phyloP scores from a whole-genome alignment of 257 asterid genomes.

The Plantago ovata region DNA sequence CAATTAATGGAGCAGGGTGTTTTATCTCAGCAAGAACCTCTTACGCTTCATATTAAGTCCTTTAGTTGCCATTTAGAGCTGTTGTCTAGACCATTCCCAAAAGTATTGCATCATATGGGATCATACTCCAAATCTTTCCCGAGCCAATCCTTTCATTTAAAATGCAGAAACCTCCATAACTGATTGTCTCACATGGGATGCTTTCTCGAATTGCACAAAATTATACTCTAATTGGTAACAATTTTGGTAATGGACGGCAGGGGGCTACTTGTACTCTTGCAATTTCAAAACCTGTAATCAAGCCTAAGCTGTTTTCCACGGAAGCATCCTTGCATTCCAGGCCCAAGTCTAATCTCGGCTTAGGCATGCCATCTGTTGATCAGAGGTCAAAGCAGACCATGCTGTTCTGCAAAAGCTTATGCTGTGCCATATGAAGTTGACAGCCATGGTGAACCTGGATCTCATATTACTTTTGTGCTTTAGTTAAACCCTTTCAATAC shows the following conservation, averaged over 20 bases:
- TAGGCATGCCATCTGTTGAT: slow-evolving; percentile 31
- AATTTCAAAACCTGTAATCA: slow-evolving; percentile 46
- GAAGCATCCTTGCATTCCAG: slow-evolving; percentile 36
- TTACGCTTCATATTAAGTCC: slow-evolving; percentile 5
- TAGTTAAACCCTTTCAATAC: slow-evolving; percentile 15
- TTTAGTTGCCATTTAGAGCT: not conserved
- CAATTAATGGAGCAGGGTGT: not conserved
- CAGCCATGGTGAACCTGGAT: slow-evolving; percentile 33
- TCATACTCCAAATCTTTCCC: not conserved
- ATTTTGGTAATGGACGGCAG: slow-evolving; percentile 53
- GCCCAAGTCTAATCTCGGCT: slow-evolving; percentile 30
- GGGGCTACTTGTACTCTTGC: slow-evolving; percentile 61
- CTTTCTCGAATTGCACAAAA: slow-evolving; percentile 5
- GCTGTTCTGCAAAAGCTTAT: slow-evolving; percentile 37
- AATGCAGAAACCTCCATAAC: not conserved
- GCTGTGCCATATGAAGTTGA: slow-evolving; percentile 43
- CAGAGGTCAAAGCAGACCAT: slow-evolving; percentile 34
- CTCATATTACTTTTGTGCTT: slow-evolving; percentile 14
- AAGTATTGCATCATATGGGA: not conserved
- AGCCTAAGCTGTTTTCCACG: slow-evolving; percentile 35
- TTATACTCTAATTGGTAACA: slow-evolving; percentile 22
- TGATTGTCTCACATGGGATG: slow-evolving; percentile 2
- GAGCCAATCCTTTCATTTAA: not conserved
- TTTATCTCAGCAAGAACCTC: not conserved
- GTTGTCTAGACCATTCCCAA: not conserved